A percentile compares a stretch with the other conserved stretches of the same genome.
These are phyloP conservation scores for Lactifluus volemus DNA, from an alignment of 768 basidiomycete species.

Conservation along the genomic window DNA sequence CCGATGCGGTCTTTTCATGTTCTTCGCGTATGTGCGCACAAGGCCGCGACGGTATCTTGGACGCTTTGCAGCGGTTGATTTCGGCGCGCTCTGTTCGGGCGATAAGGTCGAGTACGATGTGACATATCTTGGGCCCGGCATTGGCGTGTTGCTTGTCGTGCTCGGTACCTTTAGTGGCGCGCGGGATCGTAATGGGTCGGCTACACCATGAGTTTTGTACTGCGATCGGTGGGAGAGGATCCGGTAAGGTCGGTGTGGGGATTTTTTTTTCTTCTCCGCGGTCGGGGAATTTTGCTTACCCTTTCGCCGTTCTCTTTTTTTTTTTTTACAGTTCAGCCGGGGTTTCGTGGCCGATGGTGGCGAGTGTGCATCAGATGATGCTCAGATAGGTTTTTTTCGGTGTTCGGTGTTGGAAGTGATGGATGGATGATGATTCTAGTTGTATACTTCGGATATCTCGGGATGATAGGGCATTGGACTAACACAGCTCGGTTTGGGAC, in stretches of 20 bases:
- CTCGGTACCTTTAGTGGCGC: neutral
- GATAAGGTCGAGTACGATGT: conserved; percentile 8
- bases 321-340: neutral
- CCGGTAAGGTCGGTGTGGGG: neutral
- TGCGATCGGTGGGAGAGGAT: neutral
- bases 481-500: too few species aligned
- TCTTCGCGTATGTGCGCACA: conserved; percentile 1
- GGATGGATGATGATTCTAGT: too few species aligned
- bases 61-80: neutral
- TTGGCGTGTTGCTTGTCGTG: conserved; percentile 9
- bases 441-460: neutral
- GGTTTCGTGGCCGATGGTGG: conserved; percentile 3
- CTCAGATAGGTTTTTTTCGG: neutral
- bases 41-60: neutral
- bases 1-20: conserved; percentile 13
- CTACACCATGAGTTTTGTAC: conserved; percentile 13
- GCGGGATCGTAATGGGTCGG: neutral
- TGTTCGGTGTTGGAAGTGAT: neutral
- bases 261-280: neutral
- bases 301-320: too few species aligned
- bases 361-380: conserved; percentile 10
- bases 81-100: neutral
- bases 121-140: neutral
- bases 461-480: neutral
- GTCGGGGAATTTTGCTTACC: neutral